Evolutionary conservation across 257 asterid genomes (phyloP), one percentile per base, ranked within the genome.

Genomic region (Solanum piurae): DNA sequence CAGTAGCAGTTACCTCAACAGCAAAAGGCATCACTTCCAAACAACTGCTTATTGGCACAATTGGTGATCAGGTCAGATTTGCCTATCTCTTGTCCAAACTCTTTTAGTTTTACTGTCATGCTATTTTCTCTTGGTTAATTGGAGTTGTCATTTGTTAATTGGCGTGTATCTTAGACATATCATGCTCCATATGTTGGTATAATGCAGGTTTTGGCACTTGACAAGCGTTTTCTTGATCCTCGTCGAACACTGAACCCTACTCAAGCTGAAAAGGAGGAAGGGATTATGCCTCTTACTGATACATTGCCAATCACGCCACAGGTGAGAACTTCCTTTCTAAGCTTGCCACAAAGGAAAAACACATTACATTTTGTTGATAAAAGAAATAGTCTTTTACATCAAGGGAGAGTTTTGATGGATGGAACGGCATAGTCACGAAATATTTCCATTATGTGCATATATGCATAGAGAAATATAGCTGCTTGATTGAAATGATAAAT

Each of bases 181-280:
- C 42, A 85, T 12, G 23, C n/a, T 83, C 21, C 85, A 14, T 90
- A n/a, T 74, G 55, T 66, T 52, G 27, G 38, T 84, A 34, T 89
- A 84, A 42, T 87, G 69, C 92, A 97, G 99, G 98, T 97, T 88
- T 94, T 97, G 96, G 99, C 99, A 88, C 98, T 97, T 89, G 99
- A 97, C 90, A 97, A 97, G 92, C 96, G 99, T 42, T 96, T 94
- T 88, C 90, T 97, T 25, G 99, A 96, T 93, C 99, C 99, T 49
- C 95, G 99, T 80, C 91, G 99, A 87, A 94, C 99, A 66, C 86
- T 94, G 86, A 97, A 97, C 90, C 99, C 99, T 83, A 89, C 96
- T 38, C 96, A 92, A 89, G 98, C 98, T 74, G 99, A 97, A 93
- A 97, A 97, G 90, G 99, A 97, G 96, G 99, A 97, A 92, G 99